These are phyloP conservation scores for Flaveria ramosissima DNA, from an alignment of 129 eudicot species.

Conservation along the genomic window DNA sequence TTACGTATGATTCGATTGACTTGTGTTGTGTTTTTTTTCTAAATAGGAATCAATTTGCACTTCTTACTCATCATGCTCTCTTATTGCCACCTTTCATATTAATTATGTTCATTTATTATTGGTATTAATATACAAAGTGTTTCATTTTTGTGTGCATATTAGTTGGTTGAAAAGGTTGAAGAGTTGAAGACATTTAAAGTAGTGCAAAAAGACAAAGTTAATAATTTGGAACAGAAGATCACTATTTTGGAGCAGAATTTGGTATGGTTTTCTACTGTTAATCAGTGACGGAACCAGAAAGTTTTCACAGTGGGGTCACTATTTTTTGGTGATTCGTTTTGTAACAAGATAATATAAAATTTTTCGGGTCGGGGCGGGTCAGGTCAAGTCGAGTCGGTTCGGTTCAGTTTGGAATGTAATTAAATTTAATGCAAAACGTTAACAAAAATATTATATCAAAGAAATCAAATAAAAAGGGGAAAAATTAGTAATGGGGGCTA, in stretches of 20 bases:
- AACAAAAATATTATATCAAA: too few relatives aligned
- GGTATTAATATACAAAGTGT: neutral
- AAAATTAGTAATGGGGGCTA: too few relatives aligned
- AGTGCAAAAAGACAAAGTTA: constrained; percentile 45
- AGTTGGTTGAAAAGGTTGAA: constrained; percentile 56
- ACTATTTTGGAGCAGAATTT: constrained; percentile 52
- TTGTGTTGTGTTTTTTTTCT: neutral
- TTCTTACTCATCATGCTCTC: neutral
- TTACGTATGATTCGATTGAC: neutral
- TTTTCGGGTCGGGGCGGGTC: too few relatives aligned
- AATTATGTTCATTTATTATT: constrained; percentile 9
- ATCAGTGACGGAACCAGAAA: too few relatives aligned
- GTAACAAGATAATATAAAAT: too few relatives aligned
- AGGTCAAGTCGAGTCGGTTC: too few relatives aligned
- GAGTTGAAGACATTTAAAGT: constrained; percentile 53
- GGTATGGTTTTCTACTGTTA: constrained; percentile 47
- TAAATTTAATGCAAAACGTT: too few relatives aligned
- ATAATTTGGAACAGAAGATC: constrained; percentile 46
- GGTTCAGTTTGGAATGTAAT: too few relatives aligned
- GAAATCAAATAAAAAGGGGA: too few relatives aligned
- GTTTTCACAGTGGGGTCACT: too few relatives aligned
- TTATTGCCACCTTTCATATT: neutral
- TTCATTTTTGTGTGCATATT: constrained; percentile 3
- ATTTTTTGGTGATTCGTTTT: too few relatives aligned
- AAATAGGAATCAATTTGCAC: neutral